A percentile compares a stretch with the other conserved stretches of the same genome.
Conservation (phyloP, 139 green algal genomes). For the Parachlorella kessleri region DNA sequence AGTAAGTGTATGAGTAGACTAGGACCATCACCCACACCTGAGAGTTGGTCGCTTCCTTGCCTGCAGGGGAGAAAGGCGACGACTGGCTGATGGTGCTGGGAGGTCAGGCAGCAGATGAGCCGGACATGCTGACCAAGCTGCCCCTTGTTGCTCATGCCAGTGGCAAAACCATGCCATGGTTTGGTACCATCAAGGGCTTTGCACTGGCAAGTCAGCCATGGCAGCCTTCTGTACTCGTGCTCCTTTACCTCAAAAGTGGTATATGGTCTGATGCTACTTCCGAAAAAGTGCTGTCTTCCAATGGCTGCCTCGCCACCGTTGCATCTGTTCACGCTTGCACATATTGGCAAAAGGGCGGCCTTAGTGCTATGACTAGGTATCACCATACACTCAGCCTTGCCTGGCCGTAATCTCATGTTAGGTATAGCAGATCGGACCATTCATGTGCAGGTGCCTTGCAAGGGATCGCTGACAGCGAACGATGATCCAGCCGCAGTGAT, state of each 20-base stretch:
- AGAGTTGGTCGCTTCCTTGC: too few relatives aligned
- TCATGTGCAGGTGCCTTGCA: slow-evolving; percentile 21
- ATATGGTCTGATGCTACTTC: too few relatives aligned
- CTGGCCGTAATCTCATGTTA: too few relatives aligned
- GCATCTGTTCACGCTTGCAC: too few relatives aligned
- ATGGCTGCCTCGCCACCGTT: too few relatives aligned
- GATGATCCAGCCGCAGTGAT: slow-evolving; percentile 60
- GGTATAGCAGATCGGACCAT: background rate
- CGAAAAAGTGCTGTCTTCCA: too few relatives aligned
- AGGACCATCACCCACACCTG: too few relatives aligned
- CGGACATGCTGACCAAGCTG: slow-evolving; percentile 68
- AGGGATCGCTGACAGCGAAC: slow-evolving; percentile 32
- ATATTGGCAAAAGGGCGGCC: too few relatives aligned
- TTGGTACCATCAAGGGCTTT: slow-evolving; percentile 60
- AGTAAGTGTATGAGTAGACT: too few relatives aligned
- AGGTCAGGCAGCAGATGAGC: slow-evolving; percentile 58
- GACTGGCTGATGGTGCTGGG: slow-evolving; percentile 72
- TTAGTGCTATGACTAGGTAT: too few relatives aligned
- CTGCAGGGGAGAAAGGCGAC: slow-evolving; percentile 2
- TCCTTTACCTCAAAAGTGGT: too few relatives aligned
- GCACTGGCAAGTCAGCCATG: slow-evolving; percentile 23
- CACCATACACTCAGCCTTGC: too few relatives aligned
- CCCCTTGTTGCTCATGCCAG: slow-evolving; percentile 33
- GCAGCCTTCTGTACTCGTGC: background rate
- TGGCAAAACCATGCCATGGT: slow-evolving; percentile 62